Conservation (phyloP, 352 stramenopile species). For the Pythium apleroticum region DNA sequence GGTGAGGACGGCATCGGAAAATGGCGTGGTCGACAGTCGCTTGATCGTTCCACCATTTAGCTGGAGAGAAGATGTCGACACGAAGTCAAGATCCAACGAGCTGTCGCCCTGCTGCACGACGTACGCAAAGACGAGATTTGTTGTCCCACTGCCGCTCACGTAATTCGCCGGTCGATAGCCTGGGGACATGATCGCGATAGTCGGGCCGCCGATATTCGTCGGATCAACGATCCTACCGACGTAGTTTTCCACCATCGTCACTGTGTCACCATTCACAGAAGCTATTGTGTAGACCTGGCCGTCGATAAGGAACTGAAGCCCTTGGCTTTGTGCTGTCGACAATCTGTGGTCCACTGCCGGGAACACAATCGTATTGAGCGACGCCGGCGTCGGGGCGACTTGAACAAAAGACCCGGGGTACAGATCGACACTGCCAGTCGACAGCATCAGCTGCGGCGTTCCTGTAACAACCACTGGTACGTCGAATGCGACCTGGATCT, state of each 20-base stretch:
- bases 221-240: slow-evolving; percentile 41
- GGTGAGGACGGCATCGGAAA: slow-evolving; percentile 49
- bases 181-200: slow-evolving; percentile 43
- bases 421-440: slow-evolving; percentile 51
- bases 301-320: slow-evolving; percentile 58
- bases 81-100: slow-evolving; percentile 48
- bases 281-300: slow-evolving; percentile 50
- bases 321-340: slow-evolving; percentile 34
- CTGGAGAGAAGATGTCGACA: slow-evolving; percentile 43
- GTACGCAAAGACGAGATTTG: slow-evolving; percentile 52
- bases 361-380: slow-evolving; percentile 48
- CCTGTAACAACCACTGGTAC: slow-evolving; percentile 60
- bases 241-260: slow-evolving; percentile 61
- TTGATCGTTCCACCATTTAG: slow-evolving; percentile 60
- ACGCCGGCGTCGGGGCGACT: slow-evolving; percentile 30
- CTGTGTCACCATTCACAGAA: slow-evolving; percentile 39
- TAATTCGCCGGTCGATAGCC: slow-evolving; percentile 55
- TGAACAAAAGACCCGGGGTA: slow-evolving; percentile 54
- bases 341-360: slow-evolving; percentile 48
- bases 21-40: slow-evolving; percentile 46
- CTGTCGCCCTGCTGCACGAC: slow-evolving; percentile 54
- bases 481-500: slow-evolving; percentile 59
- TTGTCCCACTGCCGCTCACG: slow-evolving; percentile 45
- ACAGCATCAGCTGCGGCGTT: slow-evolving; percentile 40
- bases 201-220: slow-evolving; percentile 24